Evolutionary conservation across 352 stramenopile species (phyloP), one percentile per base, ranked within the genome.

Genomic region (Phytophthora pluvialis): DNA sequence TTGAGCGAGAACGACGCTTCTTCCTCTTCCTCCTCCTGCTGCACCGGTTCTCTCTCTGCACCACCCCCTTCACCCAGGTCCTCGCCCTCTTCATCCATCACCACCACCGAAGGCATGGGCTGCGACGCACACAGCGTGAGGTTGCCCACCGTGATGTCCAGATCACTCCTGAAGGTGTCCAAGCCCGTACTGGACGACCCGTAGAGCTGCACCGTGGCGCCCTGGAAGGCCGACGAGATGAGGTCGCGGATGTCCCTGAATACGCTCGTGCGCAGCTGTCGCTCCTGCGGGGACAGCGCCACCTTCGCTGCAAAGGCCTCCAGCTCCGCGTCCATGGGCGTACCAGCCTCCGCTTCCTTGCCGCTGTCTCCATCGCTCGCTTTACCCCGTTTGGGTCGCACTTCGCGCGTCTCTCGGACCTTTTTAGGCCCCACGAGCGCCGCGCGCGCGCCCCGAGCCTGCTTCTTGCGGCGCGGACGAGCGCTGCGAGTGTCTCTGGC

Each of bases 91-190:
- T 71, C 67, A 32, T 56, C 32, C 31, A 54, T 36, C 7, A 54
- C 15, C 54, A 74, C 35, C 12, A 70, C 43, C 1, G 16, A 59
- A 4, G 61, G 70, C 5, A 67, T 29, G 13, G 35, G 25, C 35
- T 70, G 61, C 16, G 45, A 66, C 28, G 57, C 45, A 25, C 48
- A 58, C 21, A 81, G 52, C 4, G 58, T 54, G 7, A 89, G 67
- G 57, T 88, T 83, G 12, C 84, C 82, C 10, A 93, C 78, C 1
- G 82, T 87, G 42, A 93, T 81, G 56, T 93, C 84, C 46, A 93
- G 33, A 46, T 93, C 84, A 60, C 84, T 93, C 0, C 84, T 77
- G 50, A 93, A 93, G 5, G 81, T 93, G 47, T 91, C 81, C 18
- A 93, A 60, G 0, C 81, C 80, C 10, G 77, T 90, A 43, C 74